Percentiles rank a stretch among this genome's conserved stretches.
These are phyloP conservation scores for Claviceps sp. DNA, from an alignment of 2,329 filamentous ascomycete genomes.

Conservation along the genomic window DNA sequence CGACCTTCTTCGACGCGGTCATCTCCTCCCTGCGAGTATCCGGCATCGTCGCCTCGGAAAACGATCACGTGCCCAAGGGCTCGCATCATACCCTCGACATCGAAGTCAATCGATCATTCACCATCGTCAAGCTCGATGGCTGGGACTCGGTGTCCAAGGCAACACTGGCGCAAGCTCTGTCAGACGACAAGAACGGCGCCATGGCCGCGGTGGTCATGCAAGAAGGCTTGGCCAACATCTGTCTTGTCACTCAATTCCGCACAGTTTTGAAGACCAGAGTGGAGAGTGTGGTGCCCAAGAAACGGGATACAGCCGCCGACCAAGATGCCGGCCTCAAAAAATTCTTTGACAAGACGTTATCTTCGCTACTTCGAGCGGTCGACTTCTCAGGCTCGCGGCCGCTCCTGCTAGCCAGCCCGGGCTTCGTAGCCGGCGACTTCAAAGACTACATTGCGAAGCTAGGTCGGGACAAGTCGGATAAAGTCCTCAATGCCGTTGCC, in stretches of 20 bases:
- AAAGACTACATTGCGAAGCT: constrained; percentile 58
- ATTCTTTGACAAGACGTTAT: constrained; percentile 68
- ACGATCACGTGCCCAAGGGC: constrained; percentile 37
- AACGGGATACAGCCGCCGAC: constrained; percentile 49
- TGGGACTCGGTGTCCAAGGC: constrained; percentile 86
- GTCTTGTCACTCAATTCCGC: constrained; percentile 67
- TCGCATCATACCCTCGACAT: constrained; percentile 58
- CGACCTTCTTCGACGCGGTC: constrained; percentile 44
- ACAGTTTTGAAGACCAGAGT: constrained; percentile 54
- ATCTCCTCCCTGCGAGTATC: constrained; percentile 43
- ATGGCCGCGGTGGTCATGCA: constrained; percentile 90
- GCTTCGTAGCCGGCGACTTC: constrained; percentile 74
- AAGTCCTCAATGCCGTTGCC: constrained; percentile 48
- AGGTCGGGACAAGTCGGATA: constrained; percentile 46
- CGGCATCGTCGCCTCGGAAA: constrained; percentile 39
- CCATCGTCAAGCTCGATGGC: constrained; percentile 64
- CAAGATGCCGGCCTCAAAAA: constrained; percentile 55
- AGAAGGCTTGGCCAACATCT: constrained; percentile 73
- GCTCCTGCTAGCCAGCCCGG: constrained; percentile 74
- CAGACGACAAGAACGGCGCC: constrained; percentile 66
- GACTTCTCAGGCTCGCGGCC: constrained; percentile 60
- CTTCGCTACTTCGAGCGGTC: constrained; percentile 63
- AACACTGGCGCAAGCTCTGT: constrained; percentile 65
- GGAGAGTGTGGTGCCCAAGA: constrained; percentile 53
- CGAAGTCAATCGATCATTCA: constrained; percentile 78